A percentile compares a stretch with the other conserved stretches of the same genome.
These are phyloP conservation scores for Dictyostelium capitatum DNA, from an alignment of 78 protist genomes.

Conservation along the genomic window DNA sequence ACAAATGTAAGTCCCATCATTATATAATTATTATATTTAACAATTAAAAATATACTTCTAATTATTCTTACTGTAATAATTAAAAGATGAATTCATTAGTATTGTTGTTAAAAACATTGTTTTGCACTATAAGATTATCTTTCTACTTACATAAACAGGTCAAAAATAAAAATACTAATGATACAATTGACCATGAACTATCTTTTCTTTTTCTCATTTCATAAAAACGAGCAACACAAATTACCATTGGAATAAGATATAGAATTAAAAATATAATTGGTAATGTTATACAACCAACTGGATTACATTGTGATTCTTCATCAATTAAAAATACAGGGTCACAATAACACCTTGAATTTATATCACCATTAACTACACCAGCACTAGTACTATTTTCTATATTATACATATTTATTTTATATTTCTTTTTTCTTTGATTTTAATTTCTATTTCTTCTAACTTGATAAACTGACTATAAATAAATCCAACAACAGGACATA, in stretches of 20 bases:
- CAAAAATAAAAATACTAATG: slow-evolving; percentile 3
- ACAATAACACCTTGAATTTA: slow-evolving; percentile 45
- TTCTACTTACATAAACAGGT: slow-evolving; percentile 28
- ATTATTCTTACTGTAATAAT: slow-evolving; percentile 17
- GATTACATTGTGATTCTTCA: slow-evolving; percentile 39
- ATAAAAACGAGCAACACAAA: slow-evolving; percentile 24
- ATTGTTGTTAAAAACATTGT: neutral
- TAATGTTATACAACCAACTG: slow-evolving; percentile 21
- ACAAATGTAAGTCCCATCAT: slow-evolving; percentile 41
- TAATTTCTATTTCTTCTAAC: neutral
- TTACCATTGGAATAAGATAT: slow-evolving; percentile 19
- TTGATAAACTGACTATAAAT: no score
- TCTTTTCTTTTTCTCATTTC: slow-evolving; percentile 8
- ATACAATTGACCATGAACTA: slow-evolving; percentile 49
- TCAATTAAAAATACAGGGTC: slow-evolving; percentile 25
- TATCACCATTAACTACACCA: no score
- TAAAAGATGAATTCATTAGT: neutral
- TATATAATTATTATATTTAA: neutral
- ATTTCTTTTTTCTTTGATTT: neutral
- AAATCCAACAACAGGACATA: no score
- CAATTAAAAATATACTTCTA: slow-evolving; percentile 12
- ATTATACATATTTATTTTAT: neutral
- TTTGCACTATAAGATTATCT: neutral
- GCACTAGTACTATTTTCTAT: neutral
- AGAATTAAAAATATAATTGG: slow-evolving; percentile 28